Evolutionary conservation across 257 asterid genomes (phyloP).

Genomic region (Thymus mandschuricus): DNA sequence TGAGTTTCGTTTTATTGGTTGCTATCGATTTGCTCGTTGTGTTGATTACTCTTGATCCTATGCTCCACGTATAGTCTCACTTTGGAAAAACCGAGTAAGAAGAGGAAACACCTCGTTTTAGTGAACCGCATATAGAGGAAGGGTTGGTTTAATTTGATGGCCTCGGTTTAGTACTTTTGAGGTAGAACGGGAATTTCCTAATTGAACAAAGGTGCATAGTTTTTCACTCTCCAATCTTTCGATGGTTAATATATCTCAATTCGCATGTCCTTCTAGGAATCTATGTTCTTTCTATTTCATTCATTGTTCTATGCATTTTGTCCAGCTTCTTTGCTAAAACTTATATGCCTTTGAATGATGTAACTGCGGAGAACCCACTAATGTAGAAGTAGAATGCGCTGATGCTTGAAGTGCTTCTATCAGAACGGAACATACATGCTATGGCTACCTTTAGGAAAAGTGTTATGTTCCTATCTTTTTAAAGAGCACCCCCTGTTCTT

Average conservation of each 20-base stretch:
- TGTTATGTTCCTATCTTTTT: not conserved
- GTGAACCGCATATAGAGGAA: not conserved
- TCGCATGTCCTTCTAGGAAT: not conserved
- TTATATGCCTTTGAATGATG: not conserved
- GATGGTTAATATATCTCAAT: constrained; percentile 3
- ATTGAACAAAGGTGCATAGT: not conserved
- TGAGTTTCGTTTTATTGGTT: constrained; percentile 1
- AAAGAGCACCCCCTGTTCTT: not conserved
- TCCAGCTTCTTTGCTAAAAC: not conserved
- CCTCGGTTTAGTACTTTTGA: not conserved
- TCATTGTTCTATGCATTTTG: constrained; percentile 5
- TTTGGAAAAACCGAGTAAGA: not conserved
- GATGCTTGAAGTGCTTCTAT: not conserved
- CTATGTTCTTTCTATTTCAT: not conserved
- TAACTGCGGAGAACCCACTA: not conserved
- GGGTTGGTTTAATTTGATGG: not conserved
- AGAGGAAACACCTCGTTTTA: not conserved
- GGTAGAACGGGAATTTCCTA: not conserved
- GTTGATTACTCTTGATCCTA: not conserved
- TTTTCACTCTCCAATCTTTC: not conserved
- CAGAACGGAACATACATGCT: not conserved
- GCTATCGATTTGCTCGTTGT: not conserved
- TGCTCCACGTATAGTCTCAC: constrained; percentile 3
- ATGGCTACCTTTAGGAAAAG: not conserved
- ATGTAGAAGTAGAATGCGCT: not conserved